A percentile compares a stretch with the other conserved stretches of the same genome.
phyloP scores from a whole-genome alignment of 2,329 filamentous ascomycete genomes.

The Alternaria gaisen region DNA sequence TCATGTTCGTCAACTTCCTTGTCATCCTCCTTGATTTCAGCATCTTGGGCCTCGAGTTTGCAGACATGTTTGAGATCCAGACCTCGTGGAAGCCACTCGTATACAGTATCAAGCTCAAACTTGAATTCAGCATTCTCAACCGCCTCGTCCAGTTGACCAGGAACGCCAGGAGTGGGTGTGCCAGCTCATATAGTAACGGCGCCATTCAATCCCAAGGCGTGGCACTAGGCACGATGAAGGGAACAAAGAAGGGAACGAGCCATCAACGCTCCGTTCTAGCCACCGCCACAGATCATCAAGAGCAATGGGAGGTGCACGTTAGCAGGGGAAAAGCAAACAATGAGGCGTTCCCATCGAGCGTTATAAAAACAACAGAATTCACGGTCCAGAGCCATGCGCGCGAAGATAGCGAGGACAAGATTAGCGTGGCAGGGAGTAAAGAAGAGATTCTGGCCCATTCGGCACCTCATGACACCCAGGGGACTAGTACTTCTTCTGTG shows the following conservation, averaged over 20 bases:
- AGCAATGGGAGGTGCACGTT: slow-evolving; percentile 28
- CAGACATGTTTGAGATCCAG: slow-evolving; percentile 28
- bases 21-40: slow-evolving; percentile 36
- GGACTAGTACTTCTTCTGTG: slow-evolving; percentile 20
- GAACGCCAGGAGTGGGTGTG: slow-evolving; percentile 14
- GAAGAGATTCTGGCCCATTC: slow-evolving; percentile 23
- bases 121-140: slow-evolving; percentile 64
- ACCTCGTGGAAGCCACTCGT: slow-evolving; percentile 50
- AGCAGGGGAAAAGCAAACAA: slow-evolving; percentile 18
- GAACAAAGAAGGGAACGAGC: slow-evolving; percentile 22
- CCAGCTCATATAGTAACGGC: slow-evolving; percentile 22
- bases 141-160: slow-evolving; percentile 25
- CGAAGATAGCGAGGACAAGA: slow-evolving; percentile 11
- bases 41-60: slow-evolving; percentile 33
- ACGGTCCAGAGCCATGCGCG: slow-evolving; percentile 31
- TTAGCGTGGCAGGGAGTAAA: slow-evolving; percentile 26
- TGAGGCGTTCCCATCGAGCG: slow-evolving; percentile 17
- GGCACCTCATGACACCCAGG: slow-evolving; percentile 11
- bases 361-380: slow-evolving; percentile 33
- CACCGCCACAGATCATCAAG: slow-evolving; percentile 12
- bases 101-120: slow-evolving; percentile 58
- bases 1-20: slow-evolving; percentile 32
- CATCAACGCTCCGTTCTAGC: slow-evolving; percentile 17
- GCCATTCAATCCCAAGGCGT: slow-evolving; percentile 15
- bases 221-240: slow-evolving; percentile 24